Percentiles rank a stretch among this genome's conserved stretches.
phyloP scores from a whole-genome alignment of 805 yeast genomes.

The Barnettozyma sp. region DNA sequence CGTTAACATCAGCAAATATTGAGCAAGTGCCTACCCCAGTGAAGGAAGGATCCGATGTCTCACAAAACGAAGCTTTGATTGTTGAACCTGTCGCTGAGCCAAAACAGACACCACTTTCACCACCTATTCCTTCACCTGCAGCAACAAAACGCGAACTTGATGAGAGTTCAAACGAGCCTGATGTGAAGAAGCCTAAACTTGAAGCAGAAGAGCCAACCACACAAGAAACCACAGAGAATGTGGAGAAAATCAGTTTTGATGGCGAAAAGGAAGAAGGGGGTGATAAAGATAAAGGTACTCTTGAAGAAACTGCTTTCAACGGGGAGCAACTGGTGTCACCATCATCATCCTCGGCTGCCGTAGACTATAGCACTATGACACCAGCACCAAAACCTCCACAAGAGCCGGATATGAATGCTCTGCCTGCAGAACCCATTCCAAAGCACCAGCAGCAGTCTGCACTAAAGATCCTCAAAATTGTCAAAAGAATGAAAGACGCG shows the following conservation, averaged over 20 bases:
- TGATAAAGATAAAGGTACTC: too few species aligned
- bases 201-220: conserved; percentile 1
- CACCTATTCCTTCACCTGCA: conserved; percentile 38
- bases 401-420: conserved; percentile 66
- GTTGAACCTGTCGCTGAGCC: conserved; percentile 15
- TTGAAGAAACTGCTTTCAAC: too few species aligned
- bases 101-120: conserved; percentile 36
- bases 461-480: conserved; percentile 70
- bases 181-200: conserved; percentile 5
- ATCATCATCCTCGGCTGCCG: conserved; percentile 1
- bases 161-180: conserved; percentile 4
- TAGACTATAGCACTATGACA: conserved; percentile 18
- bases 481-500: conserved; percentile 88
- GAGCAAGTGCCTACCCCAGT: neutral
- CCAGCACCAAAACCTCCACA: conserved; percentile 74
- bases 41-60: neutral
- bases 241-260: too few species aligned
- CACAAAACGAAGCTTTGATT: neutral
- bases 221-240: conserved; percentile 3
- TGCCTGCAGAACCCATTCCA: conserved; percentile 64
- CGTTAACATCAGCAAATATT: neutral
- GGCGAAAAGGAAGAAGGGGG: too few species aligned
- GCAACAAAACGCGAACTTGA: conserved; percentile 8
- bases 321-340: too few species aligned
- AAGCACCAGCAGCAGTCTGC: conserved; percentile 82